Evolutionary conservation across 257 asterid genomes (phyloP).

Genomic region (Solanum chilense): DNA sequence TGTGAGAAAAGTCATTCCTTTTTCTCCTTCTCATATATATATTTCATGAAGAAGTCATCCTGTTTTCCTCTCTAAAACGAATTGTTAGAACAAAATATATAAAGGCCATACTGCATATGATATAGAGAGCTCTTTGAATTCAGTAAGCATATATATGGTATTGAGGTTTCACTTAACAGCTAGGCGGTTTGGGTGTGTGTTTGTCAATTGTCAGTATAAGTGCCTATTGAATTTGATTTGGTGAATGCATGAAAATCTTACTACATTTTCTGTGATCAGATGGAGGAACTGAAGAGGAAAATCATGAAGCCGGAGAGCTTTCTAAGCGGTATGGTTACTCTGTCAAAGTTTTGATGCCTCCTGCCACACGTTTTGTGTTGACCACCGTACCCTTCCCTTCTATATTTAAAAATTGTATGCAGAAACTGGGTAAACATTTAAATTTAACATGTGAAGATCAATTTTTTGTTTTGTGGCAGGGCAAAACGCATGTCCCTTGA

Average conservation of each 20-base stretch:
- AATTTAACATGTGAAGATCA: background rate
- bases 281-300: constrained; percentile 30
- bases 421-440: background rate
- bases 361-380: background rate
- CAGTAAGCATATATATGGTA: background rate
- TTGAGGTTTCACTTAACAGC: background rate
- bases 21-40: background rate
- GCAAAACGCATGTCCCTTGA: constrained; percentile 70
- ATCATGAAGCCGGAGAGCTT: constrained; percentile 38
- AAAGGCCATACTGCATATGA: background rate
- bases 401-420: background rate
- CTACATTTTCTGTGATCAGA: constrained; percentile 22
- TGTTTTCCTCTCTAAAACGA: background rate
- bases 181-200: background rate
- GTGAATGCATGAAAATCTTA: background rate
- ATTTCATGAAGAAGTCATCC: background rate
- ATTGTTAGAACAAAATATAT: background rate
- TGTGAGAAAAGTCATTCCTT: background rate
- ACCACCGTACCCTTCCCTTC: background rate
- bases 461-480: constrained; percentile 24
- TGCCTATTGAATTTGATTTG: background rate
- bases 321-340: constrained; percentile 47
- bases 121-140: background rate
- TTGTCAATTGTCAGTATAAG: background rate
- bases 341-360: background rate